Evolutionary conservation across 2,329 filamentous ascomycete species (phyloP).

Genomic region (Fusarium sp.): DNA sequence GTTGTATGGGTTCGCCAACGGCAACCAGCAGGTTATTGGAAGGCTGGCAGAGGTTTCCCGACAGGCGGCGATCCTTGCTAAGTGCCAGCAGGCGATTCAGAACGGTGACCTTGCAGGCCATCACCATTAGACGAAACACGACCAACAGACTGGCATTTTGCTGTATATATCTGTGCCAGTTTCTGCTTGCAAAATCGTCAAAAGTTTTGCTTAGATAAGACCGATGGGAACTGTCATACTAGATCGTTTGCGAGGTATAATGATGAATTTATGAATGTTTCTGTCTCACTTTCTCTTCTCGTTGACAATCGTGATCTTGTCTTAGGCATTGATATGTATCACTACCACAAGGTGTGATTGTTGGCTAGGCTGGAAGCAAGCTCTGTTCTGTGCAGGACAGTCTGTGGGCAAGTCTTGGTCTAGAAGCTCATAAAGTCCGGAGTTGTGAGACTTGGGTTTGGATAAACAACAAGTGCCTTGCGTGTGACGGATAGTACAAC

Average conservation of each 20-base stretch:
- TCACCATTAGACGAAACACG: slow-evolving; percentile 19
- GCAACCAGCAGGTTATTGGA: slow-evolving; percentile 83
- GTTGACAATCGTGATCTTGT: slow-evolving; percentile 12
- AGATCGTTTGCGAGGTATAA: slow-evolving; percentile 1
- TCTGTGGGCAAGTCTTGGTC: not conserved
- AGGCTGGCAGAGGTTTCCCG: slow-evolving; percentile 80
- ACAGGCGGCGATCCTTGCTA: slow-evolving; percentile 79
- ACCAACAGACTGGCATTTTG: not conserved
- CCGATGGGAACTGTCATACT: not conserved
- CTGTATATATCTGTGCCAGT: slow-evolving; percentile 22
- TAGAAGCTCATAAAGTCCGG: slow-evolving; percentile 24
- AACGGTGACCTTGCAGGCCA: slow-evolving; percentile 43
- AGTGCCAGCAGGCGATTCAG: slow-evolving; percentile 70
- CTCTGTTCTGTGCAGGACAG: not conserved
- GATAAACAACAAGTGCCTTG: not conserved
- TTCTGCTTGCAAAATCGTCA: not conserved
- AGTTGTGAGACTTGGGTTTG: slow-evolving; percentile 9
- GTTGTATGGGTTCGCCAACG: slow-evolving; percentile 84
- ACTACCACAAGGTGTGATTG: not conserved
- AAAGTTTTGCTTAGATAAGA: slow-evolving; percentile 4
- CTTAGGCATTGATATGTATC: not conserved
- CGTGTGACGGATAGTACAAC: slow-evolving; percentile 7
- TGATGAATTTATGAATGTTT: slow-evolving; percentile 12
- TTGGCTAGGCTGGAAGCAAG: slow-evolving; percentile 11
- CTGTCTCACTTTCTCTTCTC: not conserved